phyloP scores from a whole-genome alignment of 495 filamentous ascomycete genomes.

The Daldinia vernicosa region DNA sequence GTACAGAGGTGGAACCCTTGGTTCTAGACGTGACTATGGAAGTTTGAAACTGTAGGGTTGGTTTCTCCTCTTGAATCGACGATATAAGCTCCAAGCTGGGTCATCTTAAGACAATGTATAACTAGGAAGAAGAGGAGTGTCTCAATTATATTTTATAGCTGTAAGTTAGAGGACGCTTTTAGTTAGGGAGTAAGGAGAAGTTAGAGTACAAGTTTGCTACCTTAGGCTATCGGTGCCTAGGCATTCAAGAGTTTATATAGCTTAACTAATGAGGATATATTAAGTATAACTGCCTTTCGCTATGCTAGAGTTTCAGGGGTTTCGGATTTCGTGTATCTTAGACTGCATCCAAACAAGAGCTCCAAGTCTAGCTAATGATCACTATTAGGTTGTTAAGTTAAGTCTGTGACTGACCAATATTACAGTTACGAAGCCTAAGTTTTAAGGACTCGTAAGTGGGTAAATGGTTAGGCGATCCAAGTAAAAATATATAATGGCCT shows the following conservation, averaged over 20 bases:
- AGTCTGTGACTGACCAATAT: too few relatives aligned
- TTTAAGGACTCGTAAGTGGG: background rate
- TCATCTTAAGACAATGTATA: background rate
- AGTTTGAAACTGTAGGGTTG: background rate
- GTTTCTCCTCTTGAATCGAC: background rate
- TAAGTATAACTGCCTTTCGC: too few relatives aligned
- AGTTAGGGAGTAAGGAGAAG: background rate
- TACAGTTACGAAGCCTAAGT: background rate
- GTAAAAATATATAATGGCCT: background rate
- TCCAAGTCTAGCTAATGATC: too few relatives aligned
- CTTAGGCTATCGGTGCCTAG: background rate
- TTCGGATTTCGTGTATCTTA: too few relatives aligned
- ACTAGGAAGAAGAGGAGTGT: background rate
- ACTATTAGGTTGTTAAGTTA: too few relatives aligned
- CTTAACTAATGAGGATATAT: too few relatives aligned
- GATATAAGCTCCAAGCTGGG: background rate
- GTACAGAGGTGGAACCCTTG: constrained; percentile 34
- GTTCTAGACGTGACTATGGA: constrained; percentile 12
- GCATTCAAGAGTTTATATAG: background rate
- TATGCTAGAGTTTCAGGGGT: too few relatives aligned
- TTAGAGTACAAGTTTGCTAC: background rate
- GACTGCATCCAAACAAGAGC: too few relatives aligned
- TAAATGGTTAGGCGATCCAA: background rate
- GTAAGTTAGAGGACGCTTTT: background rate
- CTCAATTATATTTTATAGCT: background rate